Base-by-base conservation (phyloP, 1,139 yeast species). In the Zygoascus sp. region DNA sequence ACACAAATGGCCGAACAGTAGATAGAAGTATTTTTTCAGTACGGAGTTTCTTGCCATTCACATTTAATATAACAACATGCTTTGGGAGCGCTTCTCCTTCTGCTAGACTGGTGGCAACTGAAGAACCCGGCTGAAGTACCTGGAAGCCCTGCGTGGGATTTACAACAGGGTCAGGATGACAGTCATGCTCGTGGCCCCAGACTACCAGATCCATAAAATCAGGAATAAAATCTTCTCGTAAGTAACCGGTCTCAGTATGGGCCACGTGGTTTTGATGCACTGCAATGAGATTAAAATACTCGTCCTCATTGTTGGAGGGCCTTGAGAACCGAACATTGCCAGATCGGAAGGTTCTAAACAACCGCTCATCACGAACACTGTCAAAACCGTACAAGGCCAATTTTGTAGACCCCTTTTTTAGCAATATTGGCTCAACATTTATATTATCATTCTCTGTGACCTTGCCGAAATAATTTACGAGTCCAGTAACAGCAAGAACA, bases 121-220 rank as follows among this genome's bases (percentile, higher is more conserved):
- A 86, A 1, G 96, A 87, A 0, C 99, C 99, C 0, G 96, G 95
- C 62, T 90, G 96, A 39, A 94, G 72, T 0, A 90, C 89, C 51
- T 80, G 80, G 61, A 90, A 88, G 1, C 81, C 83, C 22, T 80
- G 80, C 19, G 76, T 76, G 0, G 84, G 76, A 60, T 88, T 89
- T 41, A 70, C 71, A 0, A 71, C 74, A 0, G 96, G 81, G 52
- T 77, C 79, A 1, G 92, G 87, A 6, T 83, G 74, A 60, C 97
- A 89, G 62, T 92, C 97, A 66, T 92, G 99, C 62, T 92, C 99
- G 64, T 92, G 99, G 8, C 98, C 99, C 99, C 99, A 92, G 2
- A 89, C 68, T 0, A 92, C 80, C 49, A 92, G 73, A 60, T 92
- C 87, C 45, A 92, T 61, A 61, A 90, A 90, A 15, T 75, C 72